Percentiles rank a stretch among this genome's conserved stretches.
phyloP scores from a whole-genome alignment of 2,329 filamentous ascomycete genomes.

The Cladophialophora psammophila region DNA sequence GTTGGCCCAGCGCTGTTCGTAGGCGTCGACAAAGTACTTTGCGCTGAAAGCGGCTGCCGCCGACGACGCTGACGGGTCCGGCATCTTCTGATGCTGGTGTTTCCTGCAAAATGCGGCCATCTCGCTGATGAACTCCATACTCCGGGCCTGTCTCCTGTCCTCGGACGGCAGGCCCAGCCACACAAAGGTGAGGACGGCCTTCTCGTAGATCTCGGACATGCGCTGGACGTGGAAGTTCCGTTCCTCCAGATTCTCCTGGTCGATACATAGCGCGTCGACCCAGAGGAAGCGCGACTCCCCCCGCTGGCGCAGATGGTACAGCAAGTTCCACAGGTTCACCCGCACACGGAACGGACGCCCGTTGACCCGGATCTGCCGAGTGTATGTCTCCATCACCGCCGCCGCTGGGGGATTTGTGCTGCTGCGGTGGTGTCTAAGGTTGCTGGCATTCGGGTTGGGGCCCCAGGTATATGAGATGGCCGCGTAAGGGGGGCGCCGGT shows the following conservation, averaged over 20 bases:
- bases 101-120: conserved; percentile 26
- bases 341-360: conserved; percentile 35
- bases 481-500: conserved; percentile 34
- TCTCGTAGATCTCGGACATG: conserved; percentile 39
- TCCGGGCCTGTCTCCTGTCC: conserved; percentile 36
- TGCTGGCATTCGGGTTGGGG: background rate
- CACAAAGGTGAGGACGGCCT: conserved; percentile 34
- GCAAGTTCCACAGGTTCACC: conserved; percentile 36
- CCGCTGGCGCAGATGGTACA: conserved; percentile 36
- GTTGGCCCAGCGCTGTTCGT: conserved; percentile 27
- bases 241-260: conserved; percentile 39
- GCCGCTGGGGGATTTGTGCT: background rate
- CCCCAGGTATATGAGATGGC: conserved; percentile 42
- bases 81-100: background rate
- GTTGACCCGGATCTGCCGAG: conserved; percentile 35
- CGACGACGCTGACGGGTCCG: background rate
- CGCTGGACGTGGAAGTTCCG: conserved; percentile 39
- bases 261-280: conserved; percentile 40
- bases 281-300: conserved; percentile 36
- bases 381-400: conserved; percentile 6
- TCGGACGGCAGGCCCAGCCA: conserved; percentile 42
- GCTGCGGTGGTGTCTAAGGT: background rate
- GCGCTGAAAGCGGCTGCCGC: background rate
- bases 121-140: conserved; percentile 37
- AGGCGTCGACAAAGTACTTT: conserved; percentile 14